Percentiles rank a stretch among this genome's conserved stretches.
Evolutionary conservation across 352 stramenopile genomes (phyloP).

Genomic region (Globisporangium echinulatum): DNA sequence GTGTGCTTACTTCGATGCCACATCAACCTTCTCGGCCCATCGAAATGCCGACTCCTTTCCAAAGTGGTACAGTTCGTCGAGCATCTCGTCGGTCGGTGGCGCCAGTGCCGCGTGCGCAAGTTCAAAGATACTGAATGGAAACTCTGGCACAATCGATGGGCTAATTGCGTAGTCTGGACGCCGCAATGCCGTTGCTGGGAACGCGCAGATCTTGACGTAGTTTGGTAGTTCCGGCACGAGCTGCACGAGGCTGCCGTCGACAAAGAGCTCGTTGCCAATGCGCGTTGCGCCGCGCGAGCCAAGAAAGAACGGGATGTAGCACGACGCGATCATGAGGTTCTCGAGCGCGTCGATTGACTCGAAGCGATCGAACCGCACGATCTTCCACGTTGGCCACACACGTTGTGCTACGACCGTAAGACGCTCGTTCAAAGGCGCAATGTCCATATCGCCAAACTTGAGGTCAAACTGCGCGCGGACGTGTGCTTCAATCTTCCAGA

Average conservation of each 20-base stretch:
- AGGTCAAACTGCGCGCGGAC: constrained; percentile 46
- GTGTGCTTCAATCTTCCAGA: constrained; percentile 60
- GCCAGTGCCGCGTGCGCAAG: constrained; percentile 50
- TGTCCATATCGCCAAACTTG: constrained; percentile 37
- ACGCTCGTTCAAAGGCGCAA: constrained; percentile 33
- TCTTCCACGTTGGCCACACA: constrained; percentile 52
- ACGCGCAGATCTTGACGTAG: constrained; percentile 67
- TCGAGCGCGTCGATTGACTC: constrained; percentile 49
- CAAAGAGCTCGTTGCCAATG: constrained; percentile 60
- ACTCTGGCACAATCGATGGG: constrained; percentile 51
- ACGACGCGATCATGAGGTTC: constrained; percentile 65
- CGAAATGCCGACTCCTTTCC: constrained; percentile 41
- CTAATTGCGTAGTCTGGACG: constrained; percentile 71
- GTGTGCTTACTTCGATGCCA: too few species aligned
- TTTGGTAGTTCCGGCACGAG: constrained; percentile 61
- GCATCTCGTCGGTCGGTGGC: constrained; percentile 39
- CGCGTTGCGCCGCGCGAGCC: constrained; percentile 30
- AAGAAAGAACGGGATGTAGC: constrained; percentile 78
- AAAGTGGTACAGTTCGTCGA: constrained; percentile 63
- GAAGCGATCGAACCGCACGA: constrained; percentile 53
- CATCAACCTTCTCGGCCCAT: constrained; percentile 26
- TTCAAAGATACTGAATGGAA: constrained; percentile 53
- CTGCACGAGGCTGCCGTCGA: constrained; percentile 63
- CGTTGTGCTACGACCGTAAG: constrained; percentile 67
- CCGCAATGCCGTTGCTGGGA: constrained; percentile 46